Conservation (phyloP, 768 basidiomycete species). For the Suillus fuscotomentosus region DNA sequence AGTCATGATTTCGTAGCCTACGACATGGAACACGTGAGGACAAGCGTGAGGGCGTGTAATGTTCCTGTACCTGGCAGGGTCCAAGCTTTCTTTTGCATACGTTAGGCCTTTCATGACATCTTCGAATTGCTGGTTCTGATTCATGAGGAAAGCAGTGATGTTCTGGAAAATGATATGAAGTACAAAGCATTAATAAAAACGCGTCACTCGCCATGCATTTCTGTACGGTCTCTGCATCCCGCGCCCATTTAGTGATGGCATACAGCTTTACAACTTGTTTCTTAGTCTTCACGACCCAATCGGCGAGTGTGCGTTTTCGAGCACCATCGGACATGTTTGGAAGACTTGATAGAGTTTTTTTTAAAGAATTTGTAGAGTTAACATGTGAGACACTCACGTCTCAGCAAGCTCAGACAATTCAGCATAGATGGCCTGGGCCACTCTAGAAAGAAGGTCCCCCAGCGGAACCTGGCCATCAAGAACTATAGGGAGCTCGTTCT, state of each 20-base stretch:
- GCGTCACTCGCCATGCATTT: constrained; percentile 69
- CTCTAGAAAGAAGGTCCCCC: constrained; percentile 71
- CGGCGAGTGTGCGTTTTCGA: constrained; percentile 78
- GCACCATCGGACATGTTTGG: constrained; percentile 81
- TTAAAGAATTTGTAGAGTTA: constrained; percentile 9
- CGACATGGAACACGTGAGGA: not conserved
- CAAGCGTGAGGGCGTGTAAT: not conserved
- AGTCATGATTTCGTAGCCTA: constrained; percentile 91
- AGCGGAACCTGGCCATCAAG: constrained; percentile 72
- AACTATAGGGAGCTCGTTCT: constrained; percentile 72
- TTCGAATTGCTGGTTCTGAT: constrained; percentile 84
- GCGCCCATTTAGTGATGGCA: constrained; percentile 83
- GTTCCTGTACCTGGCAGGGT: constrained; percentile 66
- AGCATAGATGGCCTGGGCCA: constrained; percentile 77
- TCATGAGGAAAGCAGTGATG: constrained; percentile 82
- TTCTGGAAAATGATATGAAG: constrained; percentile 47
- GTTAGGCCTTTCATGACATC: constrained; percentile 60
- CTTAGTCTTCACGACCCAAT: constrained; percentile 89
- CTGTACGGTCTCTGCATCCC: constrained; percentile 80
- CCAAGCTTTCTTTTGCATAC: constrained; percentile 66
- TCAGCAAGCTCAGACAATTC: constrained; percentile 83
- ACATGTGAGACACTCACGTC: constrained; percentile 53
- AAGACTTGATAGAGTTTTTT: constrained; percentile 41
- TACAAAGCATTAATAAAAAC: not conserved
- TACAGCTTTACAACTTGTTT: constrained; percentile 89